Evolutionary conservation across 2,329 filamentous ascomycete species (phyloP).

Genomic region (Fusarium pseudoanthophilum): DNA sequence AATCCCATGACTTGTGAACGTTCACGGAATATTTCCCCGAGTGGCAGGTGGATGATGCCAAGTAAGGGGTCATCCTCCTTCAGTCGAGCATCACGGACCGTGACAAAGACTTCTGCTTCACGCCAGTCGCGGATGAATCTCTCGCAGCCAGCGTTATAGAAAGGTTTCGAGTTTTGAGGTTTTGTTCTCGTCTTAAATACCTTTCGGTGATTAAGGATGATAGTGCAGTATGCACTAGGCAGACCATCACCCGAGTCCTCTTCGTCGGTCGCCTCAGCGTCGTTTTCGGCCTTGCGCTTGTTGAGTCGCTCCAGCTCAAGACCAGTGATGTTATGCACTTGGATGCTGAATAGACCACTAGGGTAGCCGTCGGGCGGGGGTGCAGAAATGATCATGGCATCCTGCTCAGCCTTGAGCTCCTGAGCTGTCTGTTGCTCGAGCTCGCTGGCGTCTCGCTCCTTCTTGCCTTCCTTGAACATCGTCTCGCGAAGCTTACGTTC

Average conservation of each 20-base stretch:
- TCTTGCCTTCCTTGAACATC: slow-evolving; percentile 55
- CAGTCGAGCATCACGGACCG: slow-evolving; percentile 73
- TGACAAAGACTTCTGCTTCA: slow-evolving; percentile 73
- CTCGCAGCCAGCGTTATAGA: slow-evolving; percentile 82
- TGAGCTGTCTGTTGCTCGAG: slow-evolving; percentile 74
- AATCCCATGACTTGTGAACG: slow-evolving; percentile 72
- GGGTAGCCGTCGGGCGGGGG: slow-evolving; percentile 71
- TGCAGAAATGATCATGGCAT: slow-evolving; percentile 74
- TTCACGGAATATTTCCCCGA: slow-evolving; percentile 69
- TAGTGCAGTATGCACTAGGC: slow-evolving; percentile 76
- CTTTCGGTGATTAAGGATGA: slow-evolving; percentile 78
- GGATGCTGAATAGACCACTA: slow-evolving; percentile 74
- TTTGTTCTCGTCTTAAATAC: slow-evolving; percentile 78
- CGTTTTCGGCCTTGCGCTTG: slow-evolving; percentile 61
- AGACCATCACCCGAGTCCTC: slow-evolving; percentile 72
- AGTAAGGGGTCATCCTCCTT: slow-evolving; percentile 77
- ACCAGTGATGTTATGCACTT: slow-evolving; percentile 78
- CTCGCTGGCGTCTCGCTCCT: slow-evolving; percentile 67
- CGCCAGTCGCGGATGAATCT: slow-evolving; percentile 76
- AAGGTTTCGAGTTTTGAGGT: slow-evolving; percentile 80
- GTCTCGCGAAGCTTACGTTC: slow-evolving; percentile 74
- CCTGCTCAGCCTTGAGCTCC: slow-evolving; percentile 69
- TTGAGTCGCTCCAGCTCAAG: slow-evolving; percentile 70
- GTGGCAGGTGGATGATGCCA: slow-evolving; percentile 75
- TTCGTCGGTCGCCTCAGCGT: slow-evolving; percentile 61